Percentiles rank a stretch among this genome's conserved stretches.
Evolutionary conservation across 192 early-diverging fungal genomes (phyloP).

Genomic region (Neocallimastix lanati): DNA sequence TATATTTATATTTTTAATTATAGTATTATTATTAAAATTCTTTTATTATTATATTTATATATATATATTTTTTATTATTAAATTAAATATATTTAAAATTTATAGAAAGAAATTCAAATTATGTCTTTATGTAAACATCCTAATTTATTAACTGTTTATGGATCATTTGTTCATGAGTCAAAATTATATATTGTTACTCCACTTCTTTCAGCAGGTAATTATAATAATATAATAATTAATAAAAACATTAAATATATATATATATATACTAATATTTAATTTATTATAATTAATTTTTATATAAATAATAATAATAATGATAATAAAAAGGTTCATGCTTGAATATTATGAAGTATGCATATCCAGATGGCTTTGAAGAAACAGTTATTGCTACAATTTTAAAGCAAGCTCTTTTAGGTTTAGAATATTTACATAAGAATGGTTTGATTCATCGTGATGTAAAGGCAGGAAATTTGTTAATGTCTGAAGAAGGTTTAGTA

Average conservation of each 20-base stretch:
- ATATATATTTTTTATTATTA: too few relatives aligned
- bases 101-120: conserved; percentile 66
- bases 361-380: conserved; percentile 69
- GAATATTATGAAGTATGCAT: conserved; percentile 74
- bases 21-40: too few relatives aligned
- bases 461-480: conserved; percentile 48
- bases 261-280: too few relatives aligned
- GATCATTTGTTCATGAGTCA: conserved; percentile 61
- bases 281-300: too few relatives aligned
- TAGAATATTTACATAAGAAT: conserved; percentile 46
- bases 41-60: too few relatives aligned
- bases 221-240: too few relatives aligned
- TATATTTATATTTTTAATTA: too few relatives aligned
- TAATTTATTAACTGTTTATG: conserved; percentile 64
- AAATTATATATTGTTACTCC: conserved; percentile 73
- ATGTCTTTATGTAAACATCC: conserved; percentile 74
- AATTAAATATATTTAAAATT: too few relatives aligned
- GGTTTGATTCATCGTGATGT: conserved; percentile 55
- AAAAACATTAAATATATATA: too few relatives aligned
- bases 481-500: conserved; percentile 44
- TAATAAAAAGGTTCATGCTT: conserved; percentile 63
- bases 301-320: too few relatives aligned
- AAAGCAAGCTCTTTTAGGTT: too few relatives aligned
- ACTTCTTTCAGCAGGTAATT: conserved; percentile 43
- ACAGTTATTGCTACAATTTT: conserved; percentile 46